phyloP scores from a whole-genome alignment of 1,284 basidiomycete genomes.

The Ceratobasidium sp. region DNA sequence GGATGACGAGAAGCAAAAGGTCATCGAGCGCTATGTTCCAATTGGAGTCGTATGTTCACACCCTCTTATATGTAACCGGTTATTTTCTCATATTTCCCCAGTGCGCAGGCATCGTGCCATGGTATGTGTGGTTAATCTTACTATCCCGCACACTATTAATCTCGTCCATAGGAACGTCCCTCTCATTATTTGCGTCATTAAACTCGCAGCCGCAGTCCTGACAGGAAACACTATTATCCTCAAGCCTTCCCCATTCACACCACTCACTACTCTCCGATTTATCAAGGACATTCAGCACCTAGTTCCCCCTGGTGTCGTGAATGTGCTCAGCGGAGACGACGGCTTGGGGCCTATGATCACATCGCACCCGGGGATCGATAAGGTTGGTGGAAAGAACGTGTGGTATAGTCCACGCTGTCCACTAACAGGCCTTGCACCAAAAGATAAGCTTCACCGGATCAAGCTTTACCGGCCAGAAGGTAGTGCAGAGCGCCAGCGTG shows the following conservation, averaged over 20 bases:
- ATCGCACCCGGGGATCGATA: constrained; percentile 81
- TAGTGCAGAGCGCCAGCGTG: constrained; percentile 61
- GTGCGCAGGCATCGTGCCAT: constrained; percentile 33
- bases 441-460: constrained; percentile 59
- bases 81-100: neutral
- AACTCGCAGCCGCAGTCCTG: constrained; percentile 88
- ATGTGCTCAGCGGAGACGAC: constrained; percentile 86
- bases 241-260: constrained; percentile 93
- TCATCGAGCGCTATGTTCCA: constrained; percentile 12
- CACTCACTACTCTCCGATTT: constrained; percentile 81
- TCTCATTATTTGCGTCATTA: constrained; percentile 63
- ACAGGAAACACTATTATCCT: constrained; percentile 88
- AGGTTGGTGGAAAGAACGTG: constrained; percentile 55
- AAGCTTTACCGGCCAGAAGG: constrained; percentile 61
- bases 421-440: constrained; percentile 58
- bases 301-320: constrained; percentile 91
- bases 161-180: constrained; percentile 6
- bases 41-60: constrained; percentile 18
- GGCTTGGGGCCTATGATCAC: constrained; percentile 87
- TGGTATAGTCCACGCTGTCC: constrained; percentile 51
- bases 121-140: neutral
- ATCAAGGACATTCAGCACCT: constrained; percentile 56
- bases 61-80: neutral
- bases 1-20: neutral
- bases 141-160: neutral